A percentile compares a stretch with the other conserved stretches of the same genome.
Conservation (phyloP, 2,329 filamentous ascomycete species). For the Trichoderma arundinaceum region DNA sequence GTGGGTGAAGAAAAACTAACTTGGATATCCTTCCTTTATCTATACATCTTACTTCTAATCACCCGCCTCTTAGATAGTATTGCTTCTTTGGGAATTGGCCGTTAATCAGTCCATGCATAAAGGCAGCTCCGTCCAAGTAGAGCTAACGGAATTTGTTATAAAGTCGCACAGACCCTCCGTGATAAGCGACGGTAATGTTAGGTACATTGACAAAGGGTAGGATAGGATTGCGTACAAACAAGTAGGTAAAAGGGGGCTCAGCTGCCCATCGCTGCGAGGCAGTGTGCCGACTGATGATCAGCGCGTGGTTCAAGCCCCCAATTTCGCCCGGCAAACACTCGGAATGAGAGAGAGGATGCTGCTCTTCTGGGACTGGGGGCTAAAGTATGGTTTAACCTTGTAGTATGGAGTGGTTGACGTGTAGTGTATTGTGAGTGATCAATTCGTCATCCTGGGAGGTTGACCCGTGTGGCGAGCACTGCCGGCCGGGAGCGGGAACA, state of each 20-base stretch:
- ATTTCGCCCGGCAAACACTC: constrained; percentile 3
- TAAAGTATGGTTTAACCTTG: neutral
- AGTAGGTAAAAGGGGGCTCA: neutral
- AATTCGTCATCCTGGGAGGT: neutral
- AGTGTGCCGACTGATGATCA: constrained; percentile 12
- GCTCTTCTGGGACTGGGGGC: constrained; percentile 5
- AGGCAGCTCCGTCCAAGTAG: neutral
- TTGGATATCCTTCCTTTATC: neutral
- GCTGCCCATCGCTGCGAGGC: neutral
- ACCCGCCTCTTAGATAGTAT: neutral
- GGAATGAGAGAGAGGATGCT: neutral
- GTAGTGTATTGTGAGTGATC: neutral
- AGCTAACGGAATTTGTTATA: neutral
- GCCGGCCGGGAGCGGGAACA: neutral
- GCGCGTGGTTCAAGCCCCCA: constrained; percentile 5
- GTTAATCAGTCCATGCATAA: neutral
- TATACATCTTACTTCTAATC: neutral
- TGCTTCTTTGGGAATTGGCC: neutral
- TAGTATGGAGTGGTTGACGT: neutral
- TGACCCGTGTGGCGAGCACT: constrained; percentile 14
- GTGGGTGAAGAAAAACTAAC: neutral
- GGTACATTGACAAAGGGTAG: neutral
- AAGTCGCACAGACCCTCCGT: constrained; percentile 11
- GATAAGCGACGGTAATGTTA: neutral
- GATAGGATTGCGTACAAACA: neutral